Base-by-base conservation (phyloP, 1,139 yeast species). In the Candida albicans region DNA sequence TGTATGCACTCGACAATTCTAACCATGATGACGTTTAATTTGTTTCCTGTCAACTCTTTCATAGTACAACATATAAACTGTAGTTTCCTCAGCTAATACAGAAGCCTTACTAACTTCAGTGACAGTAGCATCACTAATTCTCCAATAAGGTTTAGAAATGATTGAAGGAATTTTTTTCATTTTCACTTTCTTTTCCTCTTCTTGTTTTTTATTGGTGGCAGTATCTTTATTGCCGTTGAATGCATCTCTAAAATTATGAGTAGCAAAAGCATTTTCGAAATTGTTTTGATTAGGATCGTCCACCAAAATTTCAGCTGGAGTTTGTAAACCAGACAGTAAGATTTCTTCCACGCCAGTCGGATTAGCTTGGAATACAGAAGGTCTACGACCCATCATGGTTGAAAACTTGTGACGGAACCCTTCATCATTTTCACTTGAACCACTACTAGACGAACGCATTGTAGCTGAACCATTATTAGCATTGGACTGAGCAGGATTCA, bases 61-160 rank as follows among this genome's bases (percentile, higher is more conserved):
- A 58, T 87, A 91, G 56, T 87, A 85, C 47, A 91, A 67, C 84
- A 91, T 79, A 63, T 91, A 91, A 2, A 82, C 96, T 15, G 87
- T 87, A 12, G 82, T 70, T 32, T 80, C 80, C 57, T 89, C 96
- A 46, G 70, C 70, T 43, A 88, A 66, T 1, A 89, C 88, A 14
- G 83, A 79, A 1, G 70, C 65, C 11, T 70, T 64, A n/a, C 79
- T 71, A 25, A 78, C 82, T 58, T 89, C 96, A 40, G 78, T 67
- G 3, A 86, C 79, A 33, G 69, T 71, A 2, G 88, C 74, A 62
- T 91, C 98, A 51, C 95, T 87, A 26, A 90, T 80, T 54, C 87
- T 76, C 98, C 98, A 91, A 69, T 81, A 91, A 13, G 91, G 90
- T 41, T 77, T 73, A 47, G 79, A 80, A 7, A 73, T 58, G 22